Percentiles rank a stretch among this genome's conserved stretches.
phyloP scores from a whole-genome alignment of 1,284 basidiomycete species.

The Puccinia triticina region DNA sequence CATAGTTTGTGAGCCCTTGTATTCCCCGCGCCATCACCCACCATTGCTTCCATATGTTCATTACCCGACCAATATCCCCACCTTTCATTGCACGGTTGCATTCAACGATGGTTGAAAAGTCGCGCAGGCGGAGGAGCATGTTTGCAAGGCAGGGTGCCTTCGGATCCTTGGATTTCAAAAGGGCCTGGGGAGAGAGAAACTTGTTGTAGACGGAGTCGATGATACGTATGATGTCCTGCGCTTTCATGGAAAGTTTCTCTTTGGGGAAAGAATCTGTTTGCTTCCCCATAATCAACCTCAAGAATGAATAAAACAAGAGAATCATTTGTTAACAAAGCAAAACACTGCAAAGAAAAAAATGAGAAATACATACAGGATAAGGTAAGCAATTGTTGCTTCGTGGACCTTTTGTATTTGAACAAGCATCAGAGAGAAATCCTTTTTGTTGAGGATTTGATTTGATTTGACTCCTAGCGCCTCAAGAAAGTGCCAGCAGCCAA shows the following conservation, averaged over 20 bases:
- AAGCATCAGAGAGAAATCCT: no score
- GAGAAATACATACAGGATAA: neutral
- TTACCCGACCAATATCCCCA: neutral
- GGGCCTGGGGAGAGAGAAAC: neutral
- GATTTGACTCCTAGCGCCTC: no score
- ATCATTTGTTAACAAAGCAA: neutral
- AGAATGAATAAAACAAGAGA: neutral
- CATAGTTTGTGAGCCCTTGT: neutral
- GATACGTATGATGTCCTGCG: neutral
- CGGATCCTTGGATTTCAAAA: neutral
- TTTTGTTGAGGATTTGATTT: no score
- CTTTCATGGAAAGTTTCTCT: neutral
- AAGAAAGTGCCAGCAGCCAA: no score
- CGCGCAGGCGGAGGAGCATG: no score
- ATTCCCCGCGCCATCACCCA: neutral
- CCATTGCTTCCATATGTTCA: neutral
- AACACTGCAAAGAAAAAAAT: no score
- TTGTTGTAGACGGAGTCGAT: neutral
- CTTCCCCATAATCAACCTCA: neutral
- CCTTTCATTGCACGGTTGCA: neutral
- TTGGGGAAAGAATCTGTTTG: neutral
- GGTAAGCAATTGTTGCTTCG: no score
- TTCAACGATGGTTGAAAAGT: slow-evolving; percentile 12
- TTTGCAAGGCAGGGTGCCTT: neutral
- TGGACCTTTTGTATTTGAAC: no score